Conservation (phyloP, 2,329 filamentous ascomycete genomes). For the Fusarium keratoplasticum region DNA sequence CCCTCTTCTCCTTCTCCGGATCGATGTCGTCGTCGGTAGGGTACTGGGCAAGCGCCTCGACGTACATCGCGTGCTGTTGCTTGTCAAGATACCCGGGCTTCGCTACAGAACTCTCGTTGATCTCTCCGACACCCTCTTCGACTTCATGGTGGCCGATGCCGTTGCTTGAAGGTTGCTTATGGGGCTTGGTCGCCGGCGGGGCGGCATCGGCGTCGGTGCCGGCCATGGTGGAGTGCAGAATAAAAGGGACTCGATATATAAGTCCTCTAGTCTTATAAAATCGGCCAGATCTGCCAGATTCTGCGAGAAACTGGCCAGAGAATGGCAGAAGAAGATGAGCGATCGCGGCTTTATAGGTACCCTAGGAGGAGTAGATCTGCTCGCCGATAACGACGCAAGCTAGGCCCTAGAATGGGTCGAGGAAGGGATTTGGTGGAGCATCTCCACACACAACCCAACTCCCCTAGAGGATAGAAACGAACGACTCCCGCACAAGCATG, state of each 20-base stretch:
- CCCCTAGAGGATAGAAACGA: neutral
- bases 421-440: neutral
- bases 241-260: neutral
- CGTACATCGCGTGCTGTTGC: constrained; percentile 46
- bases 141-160: neutral
- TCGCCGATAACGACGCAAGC: neutral
- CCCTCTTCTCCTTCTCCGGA: constrained; percentile 45
- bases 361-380: neutral
- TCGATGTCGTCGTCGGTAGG: constrained; percentile 54
- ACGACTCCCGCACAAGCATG: neutral
- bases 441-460: neutral
- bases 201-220: neutral
- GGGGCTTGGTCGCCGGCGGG: neutral
- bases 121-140: constrained; percentile 2
- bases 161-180: neutral
- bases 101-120: constrained; percentile 4
- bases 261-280: neutral
- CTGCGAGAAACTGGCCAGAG: neutral
- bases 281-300: neutral
- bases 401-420: neutral
- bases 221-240: constrained; percentile 1
- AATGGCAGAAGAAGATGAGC: neutral
- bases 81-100: constrained; percentile 8
- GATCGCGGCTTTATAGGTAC: neutral
- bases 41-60: constrained; percentile 50